Evolutionary conservation across 2,329 filamentous ascomycete genomes (phyloP), one percentile per base, ranked within the genome.

Genomic region (Fonsecaea nubica): DNA sequence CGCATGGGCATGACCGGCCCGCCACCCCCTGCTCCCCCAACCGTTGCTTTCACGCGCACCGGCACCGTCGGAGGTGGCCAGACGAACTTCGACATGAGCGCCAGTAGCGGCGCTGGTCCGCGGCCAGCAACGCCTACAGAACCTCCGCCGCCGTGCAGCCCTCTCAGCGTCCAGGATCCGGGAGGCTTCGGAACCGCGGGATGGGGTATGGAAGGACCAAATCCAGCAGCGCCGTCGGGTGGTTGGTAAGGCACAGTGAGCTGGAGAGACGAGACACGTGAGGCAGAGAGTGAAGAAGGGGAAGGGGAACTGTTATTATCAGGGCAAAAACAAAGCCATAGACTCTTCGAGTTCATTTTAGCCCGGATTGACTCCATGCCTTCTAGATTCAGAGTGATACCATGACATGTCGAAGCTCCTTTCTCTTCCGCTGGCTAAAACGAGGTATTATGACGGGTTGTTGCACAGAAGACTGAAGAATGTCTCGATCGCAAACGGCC

Each of bases 61-160:
- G 62, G 62, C 8, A 30, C 40, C 1, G 48, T 60, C 9, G 62
- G 56, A n/a, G 62, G 62, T 6, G 62, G 62, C 21, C 62, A 64
- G 48, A 64, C 62, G 32, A 36, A 55, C 13, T 33, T 33, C 50
- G 18, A 42, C 30, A 50, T 25, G 50, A 8, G 12, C 21, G 15
- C 25, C 45, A 32, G n/a, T 15, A 15, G 45, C 45, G 45, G 45
- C 54, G 45, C 33, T n/a, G 33, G 36, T 42, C 55, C 21, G 15
- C 30, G 55, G 3, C 30, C 33, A 9, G 18, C 45, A 50, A 50
- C 45, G 45, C 45, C 45, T 21, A 50, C 45, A 21, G 45, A n/a
- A 10, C 45, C 45, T 25, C 45, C 45, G 9, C 45, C 45, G 15
- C 45, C 45, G 18, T 50, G 18, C 4, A 50, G 45, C 12, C 45